Percentiles rank a stretch among this genome's conserved stretches.
Conservation (phyloP, 2,329 filamentous ascomycete genomes). For the Amauroascus niger region DNA sequence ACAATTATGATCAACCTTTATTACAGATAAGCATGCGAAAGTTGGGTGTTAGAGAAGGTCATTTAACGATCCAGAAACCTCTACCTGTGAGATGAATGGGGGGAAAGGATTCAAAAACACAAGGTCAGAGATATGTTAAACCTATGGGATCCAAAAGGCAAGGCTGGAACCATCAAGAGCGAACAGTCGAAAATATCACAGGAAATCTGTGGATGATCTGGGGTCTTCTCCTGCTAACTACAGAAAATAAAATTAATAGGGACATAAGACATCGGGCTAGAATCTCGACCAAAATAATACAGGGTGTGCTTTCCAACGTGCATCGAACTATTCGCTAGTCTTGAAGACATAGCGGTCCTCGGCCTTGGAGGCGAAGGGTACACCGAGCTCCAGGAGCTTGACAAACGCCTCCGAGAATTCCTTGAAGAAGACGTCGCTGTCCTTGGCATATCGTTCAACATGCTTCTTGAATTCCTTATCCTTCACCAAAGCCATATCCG, state of each 20-base stretch:
- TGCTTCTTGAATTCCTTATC: conserved; percentile 76
- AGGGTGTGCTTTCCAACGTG: not conserved
- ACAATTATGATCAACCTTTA: too few species aligned
- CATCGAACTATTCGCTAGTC: conserved; percentile 31
- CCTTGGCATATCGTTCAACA: conserved; percentile 82
- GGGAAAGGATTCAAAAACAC: not conserved
- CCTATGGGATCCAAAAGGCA: not conserved
- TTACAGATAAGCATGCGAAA: too few species aligned
- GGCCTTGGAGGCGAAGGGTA: conserved; percentile 67
- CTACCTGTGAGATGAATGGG: too few species aligned
- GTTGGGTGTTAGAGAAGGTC: too few species aligned
- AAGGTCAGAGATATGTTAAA: not conserved
- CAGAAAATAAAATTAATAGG: not conserved
- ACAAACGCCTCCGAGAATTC: conserved; percentile 72
- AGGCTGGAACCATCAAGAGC: not conserved
- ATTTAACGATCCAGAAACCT: too few species aligned
- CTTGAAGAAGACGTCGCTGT: conserved; percentile 84
- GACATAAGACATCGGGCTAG: not conserved
- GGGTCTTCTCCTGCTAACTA: not conserved
- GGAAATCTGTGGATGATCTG: not conserved
- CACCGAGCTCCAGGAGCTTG: conserved; percentile 87
- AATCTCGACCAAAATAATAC: conserved; percentile 5
- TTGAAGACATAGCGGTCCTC: conserved; percentile 56
- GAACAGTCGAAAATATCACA: not conserved
- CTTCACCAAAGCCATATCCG: conserved; percentile 76